Conservation (phyloP, 1,284 basidiomycete genomes). For the Cryptococcus sp. region DNA sequence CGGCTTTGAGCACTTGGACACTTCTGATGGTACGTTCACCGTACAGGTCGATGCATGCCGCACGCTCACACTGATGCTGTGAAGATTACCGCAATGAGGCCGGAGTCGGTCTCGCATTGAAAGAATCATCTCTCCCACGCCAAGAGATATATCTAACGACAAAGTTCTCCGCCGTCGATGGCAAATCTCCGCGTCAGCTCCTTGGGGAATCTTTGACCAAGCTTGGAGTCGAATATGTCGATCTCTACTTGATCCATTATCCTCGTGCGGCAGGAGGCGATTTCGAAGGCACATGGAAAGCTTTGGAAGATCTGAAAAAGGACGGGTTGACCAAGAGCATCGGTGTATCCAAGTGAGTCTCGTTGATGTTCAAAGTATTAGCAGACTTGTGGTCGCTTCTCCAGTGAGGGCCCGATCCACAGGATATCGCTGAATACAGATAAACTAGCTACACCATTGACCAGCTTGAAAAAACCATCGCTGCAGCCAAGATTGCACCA, state of each 20-base stretch:
- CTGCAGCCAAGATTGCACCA: constrained; percentile 56
- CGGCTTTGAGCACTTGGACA: constrained; percentile 35
- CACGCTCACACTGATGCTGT: too few relatives aligned
- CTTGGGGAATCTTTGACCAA: too few relatives aligned
- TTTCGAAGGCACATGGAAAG: constrained; percentile 62
- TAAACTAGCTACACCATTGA: constrained; percentile 57
- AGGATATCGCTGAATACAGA: too few relatives aligned
- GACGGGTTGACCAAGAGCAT: constrained; percentile 58
- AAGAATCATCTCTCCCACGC: too few relatives aligned
- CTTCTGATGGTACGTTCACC: too few relatives aligned
- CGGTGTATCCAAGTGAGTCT: too few relatives aligned
- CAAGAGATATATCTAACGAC: too few relatives aligned
- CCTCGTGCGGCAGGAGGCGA: constrained; percentile 59
- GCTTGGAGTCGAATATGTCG: constrained; percentile 63
- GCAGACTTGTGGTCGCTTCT: constrained; percentile 57
- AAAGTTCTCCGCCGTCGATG: too few relatives aligned
- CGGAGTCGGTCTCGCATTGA: too few relatives aligned
- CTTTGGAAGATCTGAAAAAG: constrained; percentile 63
- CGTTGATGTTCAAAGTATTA: background rate
- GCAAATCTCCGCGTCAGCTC: too few relatives aligned
- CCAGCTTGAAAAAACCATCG: constrained; percentile 40
- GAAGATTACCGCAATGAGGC: too few relatives aligned
- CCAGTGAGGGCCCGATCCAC: background rate
- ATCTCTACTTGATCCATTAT: constrained; percentile 64
- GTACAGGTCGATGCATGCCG: too few relatives aligned